Evolutionary conservation across 805 yeast species (phyloP).

Genomic region (Saccharomycopsis sp.): DNA sequence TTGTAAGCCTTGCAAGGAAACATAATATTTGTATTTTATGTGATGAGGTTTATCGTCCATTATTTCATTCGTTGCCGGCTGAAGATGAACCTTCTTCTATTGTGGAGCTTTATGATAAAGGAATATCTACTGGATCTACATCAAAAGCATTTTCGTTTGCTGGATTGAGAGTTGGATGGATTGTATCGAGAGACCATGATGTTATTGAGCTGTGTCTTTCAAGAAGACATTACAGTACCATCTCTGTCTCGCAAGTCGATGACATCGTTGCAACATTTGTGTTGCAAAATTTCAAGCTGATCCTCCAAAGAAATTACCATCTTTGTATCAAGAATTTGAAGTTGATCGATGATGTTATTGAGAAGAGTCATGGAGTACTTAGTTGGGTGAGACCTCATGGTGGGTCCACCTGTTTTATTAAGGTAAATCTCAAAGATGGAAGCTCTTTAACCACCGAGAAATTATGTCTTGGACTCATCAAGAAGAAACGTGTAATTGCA

Average conservation of each 20-base stretch:
- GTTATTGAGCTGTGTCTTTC: conserved; percentile 31
- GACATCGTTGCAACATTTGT: conserved; percentile 41
- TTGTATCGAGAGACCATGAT: conserved; percentile 32
- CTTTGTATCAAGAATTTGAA: conserved; percentile 36
- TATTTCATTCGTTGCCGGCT: conserved; percentile 35
- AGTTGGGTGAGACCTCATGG: conserved; percentile 40
- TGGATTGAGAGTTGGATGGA: conserved; percentile 50
- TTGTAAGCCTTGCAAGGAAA: conserved; percentile 34
- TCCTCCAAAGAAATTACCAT: conserved; percentile 35
- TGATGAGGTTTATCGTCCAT: conserved; percentile 51
- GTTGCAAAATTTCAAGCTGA: conserved; percentile 29
- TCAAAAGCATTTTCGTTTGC: conserved; percentile 51
- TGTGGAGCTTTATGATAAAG: conserved; percentile 36
- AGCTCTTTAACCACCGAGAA: conserved; percentile 24
- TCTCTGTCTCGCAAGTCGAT: conserved; percentile 42
- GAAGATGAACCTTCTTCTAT: conserved; percentile 33
- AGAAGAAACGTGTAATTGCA: conserved; percentile 30
- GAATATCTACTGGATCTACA: conserved; percentile 43
- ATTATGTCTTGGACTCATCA: conserved; percentile 34
- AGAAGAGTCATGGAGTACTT: conserved; percentile 29
- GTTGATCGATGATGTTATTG: conserved; percentile 32
- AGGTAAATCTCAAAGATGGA: conserved; percentile 28
- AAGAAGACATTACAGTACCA: conserved; percentile 45
- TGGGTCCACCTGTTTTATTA: conserved; percentile 42
- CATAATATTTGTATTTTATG: conserved; percentile 34